phyloP scores from a whole-genome alignment of 176 grass and related monocot species.

The Chloris gayana region DNA sequence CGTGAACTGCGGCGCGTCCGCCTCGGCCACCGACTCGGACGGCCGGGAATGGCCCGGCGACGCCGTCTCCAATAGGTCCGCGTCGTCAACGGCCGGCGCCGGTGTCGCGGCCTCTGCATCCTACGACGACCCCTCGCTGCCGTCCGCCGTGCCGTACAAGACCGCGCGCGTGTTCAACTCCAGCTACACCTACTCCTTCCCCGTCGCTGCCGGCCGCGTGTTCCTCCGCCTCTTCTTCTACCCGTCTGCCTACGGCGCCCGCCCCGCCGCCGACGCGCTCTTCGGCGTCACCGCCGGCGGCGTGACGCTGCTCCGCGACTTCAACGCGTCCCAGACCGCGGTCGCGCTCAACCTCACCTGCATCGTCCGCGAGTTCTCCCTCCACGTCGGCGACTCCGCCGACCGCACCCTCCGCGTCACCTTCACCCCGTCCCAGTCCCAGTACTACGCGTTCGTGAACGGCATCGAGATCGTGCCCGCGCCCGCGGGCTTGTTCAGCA shows the following conservation, averaged over 20 bases:
- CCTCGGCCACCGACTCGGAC: conserved; percentile 15
- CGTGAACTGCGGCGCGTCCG: conserved; percentile 59
- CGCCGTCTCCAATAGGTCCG: conserved; percentile 15
- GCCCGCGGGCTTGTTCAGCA: conserved; percentile 31
- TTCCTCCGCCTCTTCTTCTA: conserved; percentile 82
- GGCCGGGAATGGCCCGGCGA: conserved; percentile 61
- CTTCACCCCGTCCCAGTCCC: conserved; percentile 31
- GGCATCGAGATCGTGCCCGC: conserved; percentile 56
- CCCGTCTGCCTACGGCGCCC: conserved; percentile 47
- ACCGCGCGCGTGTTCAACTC: conserved; percentile 58
- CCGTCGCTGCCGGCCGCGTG: conserved; percentile 34
- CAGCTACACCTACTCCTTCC: conserved; percentile 64
- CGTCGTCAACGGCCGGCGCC: neutral
- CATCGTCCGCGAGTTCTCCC: conserved; percentile 46
- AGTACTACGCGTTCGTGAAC: conserved; percentile 56
- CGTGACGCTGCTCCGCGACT: conserved; percentile 33
- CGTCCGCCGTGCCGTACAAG: conserved; percentile 34
- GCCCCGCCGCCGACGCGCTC: conserved; percentile 11
- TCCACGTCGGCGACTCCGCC: conserved; percentile 31
- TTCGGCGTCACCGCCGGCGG: conserved; percentile 48
- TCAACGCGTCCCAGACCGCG: conserved; percentile 44
- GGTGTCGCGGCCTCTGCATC: neutral
- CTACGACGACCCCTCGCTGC: conserved; percentile 46
- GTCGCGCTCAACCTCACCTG: conserved; percentile 17
- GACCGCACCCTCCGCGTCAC: conserved; percentile 9